phyloP scores from a whole-genome alignment of 2,329 filamentous ascomycete species.

The Pseudopithomyces chartarum region DNA sequence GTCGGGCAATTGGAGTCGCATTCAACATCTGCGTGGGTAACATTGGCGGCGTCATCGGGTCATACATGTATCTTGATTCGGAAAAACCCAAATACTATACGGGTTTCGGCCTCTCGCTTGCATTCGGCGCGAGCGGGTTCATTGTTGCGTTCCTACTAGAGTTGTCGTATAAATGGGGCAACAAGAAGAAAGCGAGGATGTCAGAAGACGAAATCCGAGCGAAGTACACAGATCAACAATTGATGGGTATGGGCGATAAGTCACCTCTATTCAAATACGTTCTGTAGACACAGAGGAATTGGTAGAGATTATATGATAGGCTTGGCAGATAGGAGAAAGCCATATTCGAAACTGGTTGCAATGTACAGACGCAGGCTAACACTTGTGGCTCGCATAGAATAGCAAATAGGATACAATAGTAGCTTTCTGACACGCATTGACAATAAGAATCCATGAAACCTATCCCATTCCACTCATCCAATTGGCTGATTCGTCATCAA shows the following conservation, averaged over 20 bases:
- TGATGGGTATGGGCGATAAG: conserved; percentile 46
- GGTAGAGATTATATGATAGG: not conserved
- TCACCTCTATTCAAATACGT: conserved; percentile 47
- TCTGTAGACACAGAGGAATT: not conserved
- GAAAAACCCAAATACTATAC: conserved; percentile 45
- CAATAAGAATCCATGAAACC: no score
- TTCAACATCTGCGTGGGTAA: conserved; percentile 37
- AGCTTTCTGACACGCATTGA: no score
- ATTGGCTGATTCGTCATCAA: conserved; percentile 7
- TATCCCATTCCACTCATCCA: conserved; percentile 10
- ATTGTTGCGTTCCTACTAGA: conserved; percentile 31
- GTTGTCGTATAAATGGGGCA: conserved; percentile 40
- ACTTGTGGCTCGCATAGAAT: no score
- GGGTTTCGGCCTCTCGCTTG: conserved; percentile 43
- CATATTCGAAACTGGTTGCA: no score
- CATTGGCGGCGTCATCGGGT: conserved; percentile 37
- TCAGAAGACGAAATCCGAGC: conserved; percentile 42
- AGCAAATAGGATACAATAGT: no score
- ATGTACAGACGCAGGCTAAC: no score
- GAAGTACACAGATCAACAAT: conserved; percentile 44
- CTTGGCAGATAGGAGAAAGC: no score
- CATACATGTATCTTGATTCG: conserved; percentile 42
- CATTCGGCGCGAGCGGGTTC: conserved; percentile 30
- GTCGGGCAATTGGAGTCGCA: conserved; percentile 37
- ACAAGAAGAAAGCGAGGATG: conserved; percentile 41